phyloP scores from a whole-genome alignment of 305 asterid species.

The Solanum hybrid region DNA sequence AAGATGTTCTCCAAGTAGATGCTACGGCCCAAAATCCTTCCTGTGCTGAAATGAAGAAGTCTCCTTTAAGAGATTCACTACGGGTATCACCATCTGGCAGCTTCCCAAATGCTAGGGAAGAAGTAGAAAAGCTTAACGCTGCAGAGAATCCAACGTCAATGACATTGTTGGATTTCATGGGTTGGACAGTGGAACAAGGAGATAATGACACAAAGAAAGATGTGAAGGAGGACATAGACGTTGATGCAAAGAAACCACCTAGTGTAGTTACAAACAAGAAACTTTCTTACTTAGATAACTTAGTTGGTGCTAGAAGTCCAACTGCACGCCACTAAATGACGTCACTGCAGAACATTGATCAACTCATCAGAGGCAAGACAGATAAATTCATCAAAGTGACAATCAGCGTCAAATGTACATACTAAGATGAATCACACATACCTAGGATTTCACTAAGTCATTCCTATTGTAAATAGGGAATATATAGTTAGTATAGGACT shows the following conservation, averaged over 20 bases:
- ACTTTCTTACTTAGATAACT: constrained; percentile 41
- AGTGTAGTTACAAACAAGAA: constrained; percentile 33
- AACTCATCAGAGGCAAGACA: background rate
- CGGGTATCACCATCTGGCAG: background rate
- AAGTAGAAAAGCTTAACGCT: constrained; percentile 20
- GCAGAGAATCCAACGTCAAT: constrained; percentile 34
- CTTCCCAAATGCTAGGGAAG: constrained; percentile 22
- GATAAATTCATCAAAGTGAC: constrained; percentile 8
- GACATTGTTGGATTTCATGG: constrained; percentile 65
- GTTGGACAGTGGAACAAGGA: constrained; percentile 41
- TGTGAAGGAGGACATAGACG: constrained; percentile 12
- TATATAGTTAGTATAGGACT: background rate
- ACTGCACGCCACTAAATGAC: constrained; percentile 43
- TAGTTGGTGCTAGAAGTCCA: constrained; percentile 55
- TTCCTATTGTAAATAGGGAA: constrained; percentile 18
- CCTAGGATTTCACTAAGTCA: constrained; percentile 7
- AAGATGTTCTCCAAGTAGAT: constrained; percentile 52
- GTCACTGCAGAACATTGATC: background rate
- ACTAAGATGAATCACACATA: constrained; percentile 6
- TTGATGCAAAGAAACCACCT: constrained; percentile 26
- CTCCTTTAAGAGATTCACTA: too few species aligned
- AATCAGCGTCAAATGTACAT: constrained; percentile 13
- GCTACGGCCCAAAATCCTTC: constrained; percentile 35
- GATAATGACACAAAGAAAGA: constrained; percentile 32
- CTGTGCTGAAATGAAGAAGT: too few species aligned